Evolutionary conservation across 2,329 filamentous ascomycete species (phyloP).

Genomic region (Hymenoscyphus salicellus): DNA sequence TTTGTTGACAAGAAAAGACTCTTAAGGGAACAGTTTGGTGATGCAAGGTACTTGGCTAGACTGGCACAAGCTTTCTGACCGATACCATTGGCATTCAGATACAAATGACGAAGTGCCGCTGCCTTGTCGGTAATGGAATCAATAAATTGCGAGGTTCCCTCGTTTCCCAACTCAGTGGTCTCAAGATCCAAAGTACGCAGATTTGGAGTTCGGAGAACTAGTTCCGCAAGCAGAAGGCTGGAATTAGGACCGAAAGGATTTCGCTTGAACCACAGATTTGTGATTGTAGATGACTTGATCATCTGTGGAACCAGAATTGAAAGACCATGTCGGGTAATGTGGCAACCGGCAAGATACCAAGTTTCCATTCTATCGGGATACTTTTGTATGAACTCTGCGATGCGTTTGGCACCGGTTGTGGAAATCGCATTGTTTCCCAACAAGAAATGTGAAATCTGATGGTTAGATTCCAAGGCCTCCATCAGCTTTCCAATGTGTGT

Average conservation of each 20-base stretch:
- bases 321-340: constrained; percentile 46
- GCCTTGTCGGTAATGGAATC: constrained; percentile 12
- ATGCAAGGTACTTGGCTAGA: constrained; percentile 19
- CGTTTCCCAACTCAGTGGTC: constrained; percentile 50
- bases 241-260: constrained; percentile 47
- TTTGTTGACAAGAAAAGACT: constrained; percentile 22
- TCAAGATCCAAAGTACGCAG: constrained; percentile 52
- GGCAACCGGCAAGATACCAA: constrained; percentile 56
- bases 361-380: constrained; percentile 50
- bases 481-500: constrained; percentile 50
- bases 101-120: constrained; percentile 15
- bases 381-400: constrained; percentile 46
- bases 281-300: constrained; percentile 43
- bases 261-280: constrained; percentile 53
- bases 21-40: constrained; percentile 18
- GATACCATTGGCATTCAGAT: constrained; percentile 24
- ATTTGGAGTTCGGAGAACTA: constrained; percentile 44
- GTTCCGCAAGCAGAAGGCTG: constrained; percentile 42
- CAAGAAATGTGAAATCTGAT: constrained; percentile 50
- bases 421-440: constrained; percentile 56
- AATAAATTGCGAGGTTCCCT: constrained; percentile 33
- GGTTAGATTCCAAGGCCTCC: constrained; percentile 46
- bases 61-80: constrained; percentile 20
- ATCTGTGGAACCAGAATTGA: constrained; percentile 45
- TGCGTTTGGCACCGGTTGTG: constrained; percentile 45